Evolutionary conservation across 176 grass and related monocot genomes (phyloP), one percentile per base, ranked within the genome.

Genomic region (Triticum dicoccoides): DNA sequence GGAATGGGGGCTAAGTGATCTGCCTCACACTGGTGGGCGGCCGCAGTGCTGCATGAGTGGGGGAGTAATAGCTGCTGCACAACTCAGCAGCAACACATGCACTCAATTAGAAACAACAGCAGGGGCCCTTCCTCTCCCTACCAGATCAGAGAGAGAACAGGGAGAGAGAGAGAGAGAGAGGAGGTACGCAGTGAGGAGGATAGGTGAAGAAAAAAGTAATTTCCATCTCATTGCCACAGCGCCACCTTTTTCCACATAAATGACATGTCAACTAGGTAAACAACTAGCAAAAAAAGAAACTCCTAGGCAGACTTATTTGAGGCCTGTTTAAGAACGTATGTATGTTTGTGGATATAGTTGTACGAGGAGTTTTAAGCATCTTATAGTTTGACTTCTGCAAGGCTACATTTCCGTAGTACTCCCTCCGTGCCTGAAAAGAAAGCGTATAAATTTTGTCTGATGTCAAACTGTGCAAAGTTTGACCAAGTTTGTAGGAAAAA

Each of bases 381-480:
- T 42, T 42, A 73, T 82, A 76, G 12, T 47, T 76, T 62, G 1
- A 83, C 42, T 83, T 59, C 8, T 74, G 35, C 54, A 65, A 76
- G 71, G 27, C 56, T 35, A 76, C 1, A 84, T 65, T 84, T 82
- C 41, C 37, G 15, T 13, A 56, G 52, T 56, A 56, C 17, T 56
- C 52, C 51, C 15, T 54, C 51, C 51, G 15, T 56, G 52, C 52
- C 11, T 56, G 17, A 56, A 56, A 56, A 54, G 51, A 18, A 54
- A 12, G 51, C 5, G 5, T 54, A 54, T 54, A 54, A 6, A 54
- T 54, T 54, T 18, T 54, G 15, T 54, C 51, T 54, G 52, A 56
- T 56, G 17, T 20, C 52, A 56, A 56, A 56, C 17, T 17, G 52
- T 56, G 52, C 52, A 56, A 56, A 56, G 5, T 20, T 56, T 20